These are phyloP conservation scores for Penicillium fuscoglaucum DNA, from an alignment of 2,329 filamentous ascomycete genomes.

Conservation along the genomic window DNA sequence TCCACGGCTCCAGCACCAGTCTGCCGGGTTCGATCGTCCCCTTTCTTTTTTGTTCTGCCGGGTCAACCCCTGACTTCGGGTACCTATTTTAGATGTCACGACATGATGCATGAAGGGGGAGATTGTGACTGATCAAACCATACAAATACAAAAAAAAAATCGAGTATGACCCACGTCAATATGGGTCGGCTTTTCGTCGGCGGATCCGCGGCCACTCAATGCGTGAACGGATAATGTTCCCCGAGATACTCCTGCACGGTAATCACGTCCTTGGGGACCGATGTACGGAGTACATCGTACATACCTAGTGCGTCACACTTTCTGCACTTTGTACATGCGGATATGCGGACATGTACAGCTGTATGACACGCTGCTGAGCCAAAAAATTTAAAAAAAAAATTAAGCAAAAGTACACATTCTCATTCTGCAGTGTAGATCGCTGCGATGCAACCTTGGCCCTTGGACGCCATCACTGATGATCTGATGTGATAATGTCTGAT, in stretches of 20 bases:
- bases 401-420: slow-evolving; percentile 7
- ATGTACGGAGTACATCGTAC: neutral
- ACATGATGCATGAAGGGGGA: slow-evolving; percentile 9
- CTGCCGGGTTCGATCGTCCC: slow-evolving; percentile 24
- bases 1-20: slow-evolving; percentile 22
- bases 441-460: neutral
- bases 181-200: slow-evolving; percentile 15
- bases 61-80: slow-evolving; percentile 22
- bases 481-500: slow-evolving; percentile 1
- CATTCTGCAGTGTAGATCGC: slow-evolving; percentile 14
- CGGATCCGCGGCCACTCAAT: slow-evolving; percentile 23
- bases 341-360: neutral
- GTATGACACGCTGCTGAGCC: slow-evolving; percentile 7
- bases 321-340: neutral
- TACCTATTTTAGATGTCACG: slow-evolving; percentile 10
- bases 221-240: slow-evolving; percentile 16
- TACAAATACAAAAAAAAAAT: slow-evolving; percentile 9
- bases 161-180: slow-evolving; percentile 11
- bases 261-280: slow-evolving; percentile 4
- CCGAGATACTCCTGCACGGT: slow-evolving; percentile 15
- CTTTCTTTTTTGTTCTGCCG: slow-evolving; percentile 19
- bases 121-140: slow-evolving; percentile 18
- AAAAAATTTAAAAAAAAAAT: neutral
- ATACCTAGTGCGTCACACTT: neutral
- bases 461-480: slow-evolving; percentile 3